Evolutionary conservation across 495 filamentous ascomycete species (phyloP).

Genomic region (Aspergillus nanangensis): DNA sequence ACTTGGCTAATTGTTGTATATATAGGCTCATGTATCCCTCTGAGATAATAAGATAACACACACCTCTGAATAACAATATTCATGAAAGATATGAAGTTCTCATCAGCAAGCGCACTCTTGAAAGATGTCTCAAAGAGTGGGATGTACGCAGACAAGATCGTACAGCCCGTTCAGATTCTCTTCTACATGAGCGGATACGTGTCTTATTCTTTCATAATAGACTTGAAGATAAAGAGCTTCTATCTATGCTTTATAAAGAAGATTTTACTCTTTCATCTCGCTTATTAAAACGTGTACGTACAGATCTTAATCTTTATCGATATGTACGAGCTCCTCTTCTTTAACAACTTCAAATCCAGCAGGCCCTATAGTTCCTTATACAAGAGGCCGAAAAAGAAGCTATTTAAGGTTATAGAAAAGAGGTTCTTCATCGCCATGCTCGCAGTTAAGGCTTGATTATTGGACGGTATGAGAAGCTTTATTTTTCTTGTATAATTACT

Average conservation of each 20-base stretch:
- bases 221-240: background rate
- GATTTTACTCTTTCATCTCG: background rate
- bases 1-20: background rate
- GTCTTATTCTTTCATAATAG: background rate
- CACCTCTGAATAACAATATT: background rate
- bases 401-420: constrained; percentile 14
- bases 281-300: background rate
- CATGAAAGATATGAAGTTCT: no score
- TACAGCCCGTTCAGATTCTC: background rate
- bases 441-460: constrained; percentile 9
- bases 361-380: background rate
- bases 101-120: background rate
- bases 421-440: constrained; percentile 11
- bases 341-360: background rate
- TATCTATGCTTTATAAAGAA: background rate
- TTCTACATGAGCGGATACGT: background rate
- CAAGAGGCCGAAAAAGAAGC: background rate
- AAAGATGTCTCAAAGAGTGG: background rate
- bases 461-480: constrained; percentile 1
- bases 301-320: background rate
- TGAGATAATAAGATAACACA: background rate
- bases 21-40: background rate
- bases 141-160: background rate
- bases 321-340: background rate
- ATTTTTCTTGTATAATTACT: background rate